Percentiles rank a stretch among this genome's conserved stretches.
Conservation (phyloP, 768 basidiomycete species). For the Gymnopilus junonius region DNA sequence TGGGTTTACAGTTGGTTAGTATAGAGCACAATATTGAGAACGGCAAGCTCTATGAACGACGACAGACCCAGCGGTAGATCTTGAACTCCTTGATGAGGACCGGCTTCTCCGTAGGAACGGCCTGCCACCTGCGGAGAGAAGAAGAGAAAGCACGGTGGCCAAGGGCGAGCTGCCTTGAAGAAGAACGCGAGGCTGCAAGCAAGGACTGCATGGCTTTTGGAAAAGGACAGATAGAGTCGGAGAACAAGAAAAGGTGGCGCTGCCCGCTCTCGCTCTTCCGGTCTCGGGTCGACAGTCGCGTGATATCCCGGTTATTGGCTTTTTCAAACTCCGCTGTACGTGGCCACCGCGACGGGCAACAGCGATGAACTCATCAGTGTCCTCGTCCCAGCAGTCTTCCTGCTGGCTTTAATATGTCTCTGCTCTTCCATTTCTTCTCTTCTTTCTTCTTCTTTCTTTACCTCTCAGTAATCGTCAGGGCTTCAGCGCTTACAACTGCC, state of each 20-base stretch:
- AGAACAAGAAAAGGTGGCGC: slow-evolving; percentile 14
- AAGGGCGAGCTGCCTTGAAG: slow-evolving; percentile 17
- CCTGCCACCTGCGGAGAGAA: slow-evolving; percentile 35
- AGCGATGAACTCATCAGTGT: slow-evolving; percentile 2
- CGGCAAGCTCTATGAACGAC: background rate
- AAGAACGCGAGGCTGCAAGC: slow-evolving; percentile 21
- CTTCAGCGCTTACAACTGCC: slow-evolving; percentile 79
- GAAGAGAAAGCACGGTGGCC: slow-evolving; percentile 30
- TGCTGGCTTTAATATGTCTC: slow-evolving; percentile 26
- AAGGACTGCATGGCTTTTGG: slow-evolving; percentile 26
- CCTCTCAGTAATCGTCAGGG: slow-evolving; percentile 39
- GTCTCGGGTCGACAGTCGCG: slow-evolving; percentile 25
- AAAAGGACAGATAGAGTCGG: slow-evolving; percentile 14
- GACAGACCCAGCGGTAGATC: slow-evolving; percentile 95
- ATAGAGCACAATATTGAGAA: too few species aligned
- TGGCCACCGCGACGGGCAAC: slow-evolving; percentile 16
- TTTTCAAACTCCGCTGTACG: slow-evolving; percentile 22
- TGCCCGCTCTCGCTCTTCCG: slow-evolving; percentile 17
- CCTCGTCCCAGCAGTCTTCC: slow-evolving; percentile 18
- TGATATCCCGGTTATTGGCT: slow-evolving; percentile 21
- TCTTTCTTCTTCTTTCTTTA: slow-evolving; percentile 40
- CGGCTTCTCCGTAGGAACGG: slow-evolving; percentile 66
- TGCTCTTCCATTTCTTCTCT: slow-evolving; percentile 31
- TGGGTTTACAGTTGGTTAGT: slow-evolving; percentile 23
- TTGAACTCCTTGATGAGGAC: slow-evolving; percentile 91